These are phyloP conservation scores for Sclerotinia trifoliorum DNA, from an alignment of 2,329 filamentous ascomycete species.

Conservation along the genomic window DNA sequence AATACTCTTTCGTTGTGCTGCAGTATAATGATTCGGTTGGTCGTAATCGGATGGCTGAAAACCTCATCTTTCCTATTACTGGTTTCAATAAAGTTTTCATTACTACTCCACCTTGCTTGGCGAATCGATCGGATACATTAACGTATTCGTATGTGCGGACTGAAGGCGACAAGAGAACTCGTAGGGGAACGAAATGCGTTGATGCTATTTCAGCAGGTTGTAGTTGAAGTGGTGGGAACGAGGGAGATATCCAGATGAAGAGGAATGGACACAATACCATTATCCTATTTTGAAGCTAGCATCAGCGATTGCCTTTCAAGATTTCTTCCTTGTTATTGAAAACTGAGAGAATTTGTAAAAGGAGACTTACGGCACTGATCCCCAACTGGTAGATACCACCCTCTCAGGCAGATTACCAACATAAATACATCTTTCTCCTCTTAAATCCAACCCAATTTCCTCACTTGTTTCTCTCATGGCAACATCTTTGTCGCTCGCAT, in stretches of 20 bases:
- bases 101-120: slow-evolving; percentile 54
- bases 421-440: slow-evolving; percentile 45
- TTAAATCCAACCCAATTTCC: slow-evolving; percentile 64
- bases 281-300: slow-evolving; percentile 45
- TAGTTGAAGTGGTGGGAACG: slow-evolving; percentile 56
- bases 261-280: slow-evolving; percentile 71
- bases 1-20: slow-evolving; percentile 51
- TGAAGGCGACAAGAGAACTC: slow-evolving; percentile 57
- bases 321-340: not conserved
- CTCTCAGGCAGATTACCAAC: slow-evolving; percentile 65
- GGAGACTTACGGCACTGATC: slow-evolving; percentile 56
- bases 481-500: slow-evolving; percentile 60
- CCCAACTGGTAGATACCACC: slow-evolving; percentile 65
- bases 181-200: slow-evolving; percentile 66
- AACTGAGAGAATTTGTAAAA: not conserved
- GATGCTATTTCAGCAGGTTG: slow-evolving; percentile 68
- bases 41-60: slow-evolving; percentile 61
- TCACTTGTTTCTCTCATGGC: slow-evolving; percentile 64
- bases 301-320: not conserved
- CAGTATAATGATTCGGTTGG: slow-evolving; percentile 62
- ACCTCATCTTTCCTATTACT: slow-evolving; percentile 64
- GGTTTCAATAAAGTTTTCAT: slow-evolving; percentile 54
- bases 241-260: slow-evolving; percentile 58
- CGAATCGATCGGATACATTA: slow-evolving; percentile 61
- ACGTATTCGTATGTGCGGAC: slow-evolving; percentile 62